Evolutionary conservation across 2,329 filamentous ascomycete species (phyloP).

Genomic region (Epichloe bromicola): DNA sequence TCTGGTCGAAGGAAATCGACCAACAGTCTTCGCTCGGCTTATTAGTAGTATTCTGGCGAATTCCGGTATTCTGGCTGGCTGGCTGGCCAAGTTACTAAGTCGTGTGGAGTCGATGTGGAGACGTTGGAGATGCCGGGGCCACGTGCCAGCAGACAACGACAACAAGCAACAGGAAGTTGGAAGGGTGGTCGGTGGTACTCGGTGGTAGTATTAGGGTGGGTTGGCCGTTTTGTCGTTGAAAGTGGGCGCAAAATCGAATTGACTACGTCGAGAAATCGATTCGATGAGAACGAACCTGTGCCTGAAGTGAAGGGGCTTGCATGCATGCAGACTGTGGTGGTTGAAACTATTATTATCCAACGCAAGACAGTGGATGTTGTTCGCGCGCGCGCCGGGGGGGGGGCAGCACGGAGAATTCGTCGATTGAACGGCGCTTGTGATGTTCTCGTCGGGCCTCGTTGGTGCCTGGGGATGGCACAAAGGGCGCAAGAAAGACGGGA

Average conservation of each 20-base stretch:
- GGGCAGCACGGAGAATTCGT: not conserved
- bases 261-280: not conserved
- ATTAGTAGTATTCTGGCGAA: too few relatives aligned
- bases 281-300: not conserved
- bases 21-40: not conserved
- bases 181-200: too few relatives aligned
- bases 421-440: not conserved
- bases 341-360: not conserved
- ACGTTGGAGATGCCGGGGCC: not conserved
- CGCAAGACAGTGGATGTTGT: not conserved
- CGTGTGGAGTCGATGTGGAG: slow-evolving; percentile 1
- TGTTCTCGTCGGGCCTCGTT: not conserved
- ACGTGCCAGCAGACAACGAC: not conserved
- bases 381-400: not conserved
- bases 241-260: not conserved
- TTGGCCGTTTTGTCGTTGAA: too few relatives aligned
- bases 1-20: not conserved
- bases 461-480: not conserved
- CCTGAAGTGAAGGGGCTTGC: not conserved
- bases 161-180: not conserved
- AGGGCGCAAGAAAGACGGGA: too few relatives aligned
- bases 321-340: not conserved
- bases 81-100: not conserved
- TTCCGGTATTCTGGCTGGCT: not conserved
- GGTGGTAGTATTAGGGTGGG: too few relatives aligned